A percentile compares a stretch with the other conserved stretches of the same genome.
Conservation (phyloP, 2,329 filamentous ascomycete species). For the Beauveria sp. region DNA sequence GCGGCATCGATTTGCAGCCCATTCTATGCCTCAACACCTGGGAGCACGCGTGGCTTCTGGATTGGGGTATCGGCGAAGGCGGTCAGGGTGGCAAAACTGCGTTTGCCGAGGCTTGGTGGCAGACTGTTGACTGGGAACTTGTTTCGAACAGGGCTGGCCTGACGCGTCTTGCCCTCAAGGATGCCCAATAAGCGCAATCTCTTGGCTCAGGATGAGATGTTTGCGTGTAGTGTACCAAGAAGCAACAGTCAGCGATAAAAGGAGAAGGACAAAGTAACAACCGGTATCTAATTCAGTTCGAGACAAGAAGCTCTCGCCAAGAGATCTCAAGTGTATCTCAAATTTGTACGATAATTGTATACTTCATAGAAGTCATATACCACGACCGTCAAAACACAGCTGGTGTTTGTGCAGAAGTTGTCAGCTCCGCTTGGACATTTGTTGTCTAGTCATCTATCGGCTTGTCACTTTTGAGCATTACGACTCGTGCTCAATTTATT, state of each 20-base stretch:
- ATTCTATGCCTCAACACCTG: slow-evolving; percentile 91
- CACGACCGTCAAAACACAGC: neutral
- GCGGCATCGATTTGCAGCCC: slow-evolving; percentile 62
- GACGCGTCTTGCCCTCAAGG: slow-evolving; percentile 28
- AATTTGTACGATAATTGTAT: slow-evolving; percentile 10
- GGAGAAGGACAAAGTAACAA: neutral
- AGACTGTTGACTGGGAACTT: slow-evolving; percentile 73
- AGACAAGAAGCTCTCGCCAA: neutral
- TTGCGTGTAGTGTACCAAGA: neutral
- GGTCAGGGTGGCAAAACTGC: slow-evolving; percentile 65
- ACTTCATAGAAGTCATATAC: slow-evolving; percentile 5
- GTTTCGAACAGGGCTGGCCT: slow-evolving; percentile 43
- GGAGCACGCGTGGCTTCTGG: slow-evolving; percentile 86
- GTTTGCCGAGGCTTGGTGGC: slow-evolving; percentile 81
- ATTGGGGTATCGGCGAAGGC: slow-evolving; percentile 56
- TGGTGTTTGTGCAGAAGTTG: neutral
- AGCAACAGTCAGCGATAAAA: neutral
- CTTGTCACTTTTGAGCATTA: neutral
- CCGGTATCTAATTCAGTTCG: neutral
- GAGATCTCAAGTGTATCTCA: neutral
- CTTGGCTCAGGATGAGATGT: neutral
- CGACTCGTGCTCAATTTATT: neutral
- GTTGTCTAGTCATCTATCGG: neutral
- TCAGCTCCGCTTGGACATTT: too few species aligned
- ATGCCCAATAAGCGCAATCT: slow-evolving; percentile 4